Evolutionary conservation across 2,329 filamentous ascomycete species (phyloP), one percentile per base, ranked within the genome.

Genomic region (Penicillium crustosum): DNA sequence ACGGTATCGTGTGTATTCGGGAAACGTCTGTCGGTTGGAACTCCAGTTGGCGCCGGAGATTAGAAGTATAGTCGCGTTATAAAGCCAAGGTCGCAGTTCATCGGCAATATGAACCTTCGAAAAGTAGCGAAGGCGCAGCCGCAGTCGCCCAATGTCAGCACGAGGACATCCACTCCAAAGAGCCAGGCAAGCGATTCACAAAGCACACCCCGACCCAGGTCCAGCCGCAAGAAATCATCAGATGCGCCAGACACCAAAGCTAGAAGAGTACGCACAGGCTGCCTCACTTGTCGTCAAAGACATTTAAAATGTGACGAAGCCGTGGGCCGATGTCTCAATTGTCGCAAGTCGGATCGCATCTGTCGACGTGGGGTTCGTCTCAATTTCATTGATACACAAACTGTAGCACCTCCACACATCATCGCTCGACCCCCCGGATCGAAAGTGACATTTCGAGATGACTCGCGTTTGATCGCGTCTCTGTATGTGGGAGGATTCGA

Each of bases 261-360:
- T n/a, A 93, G 89, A 76, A 83, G 93, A 63, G 91, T 95, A 19
- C 86, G 93, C 47, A 97, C 93, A 3, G 93, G 93, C 38, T 97
- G 93, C 73, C 78, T 96, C 64, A 97, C 93, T 2, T 97, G 93
- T 75, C 83, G 93, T 65, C 90, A 96, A 73, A 82, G 92, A 47
- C 93, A 96, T 79, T 79, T 96, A 51, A 96, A 96, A 75, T 96
- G 93, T 73, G 93, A 96, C 70, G 91, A 96, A 74, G 87, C 81
- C 6, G 69, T 81, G 59, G 84, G 85, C 10, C 77, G 79, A 55
- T 88, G 85, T 69, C 81, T 89, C 67, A 97, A 97, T 69, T 97
- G 93, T 76, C 85, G 86, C 58, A 97, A 96, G 77, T 94, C 93
- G 52, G 93, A 87, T 68, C 83, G 93, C 50, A 81, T 87, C 57